These are phyloP conservation scores for Debaryomyces nepalensis DNA, from an alignment of 1,139 yeast genomes.

Conservation along the genomic window DNA sequence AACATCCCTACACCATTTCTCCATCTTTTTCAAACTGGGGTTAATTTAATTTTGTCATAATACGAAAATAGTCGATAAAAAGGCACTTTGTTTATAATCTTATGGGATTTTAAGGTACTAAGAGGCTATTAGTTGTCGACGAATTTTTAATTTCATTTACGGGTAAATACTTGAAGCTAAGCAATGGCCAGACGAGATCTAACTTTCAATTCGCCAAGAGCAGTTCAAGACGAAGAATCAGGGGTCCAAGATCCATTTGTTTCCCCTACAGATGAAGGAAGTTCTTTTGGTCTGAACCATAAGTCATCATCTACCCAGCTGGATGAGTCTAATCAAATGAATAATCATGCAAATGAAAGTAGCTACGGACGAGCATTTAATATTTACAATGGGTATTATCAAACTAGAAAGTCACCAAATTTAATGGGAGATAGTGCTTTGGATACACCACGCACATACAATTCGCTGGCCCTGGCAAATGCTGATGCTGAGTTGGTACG, in stretches of 20 bases:
- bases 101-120: too few relatives aligned
- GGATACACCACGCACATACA: too few relatives aligned
- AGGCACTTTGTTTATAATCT: background rate
- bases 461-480: background rate
- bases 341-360: slow-evolving; percentile 5
- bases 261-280: slow-evolving; percentile 6
- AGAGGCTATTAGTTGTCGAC: too few relatives aligned
- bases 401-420: slow-evolving; percentile 48
- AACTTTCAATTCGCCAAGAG: slow-evolving; percentile 34
- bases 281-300: slow-evolving; percentile 10
- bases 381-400: slow-evolving; percentile 26
- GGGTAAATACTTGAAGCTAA: too few relatives aligned
- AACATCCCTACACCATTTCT: slow-evolving; percentile 1
- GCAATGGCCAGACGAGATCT: slow-evolving; percentile 42
- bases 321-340: slow-evolving; percentile 8
- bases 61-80: background rate
- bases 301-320: slow-evolving; percentile 9
- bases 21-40: background rate
- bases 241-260: slow-evolving; percentile 10
- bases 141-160: too few relatives aligned
- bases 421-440: too few relatives aligned
- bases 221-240: slow-evolving; percentile 11
- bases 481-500: slow-evolving; percentile 10
- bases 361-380: slow-evolving; percentile 3
- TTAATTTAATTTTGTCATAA: background rate